These are phyloP conservation scores for Closterium sp. DNA, from an alignment of 139 green algal genomes.

Conservation along the genomic window DNA sequence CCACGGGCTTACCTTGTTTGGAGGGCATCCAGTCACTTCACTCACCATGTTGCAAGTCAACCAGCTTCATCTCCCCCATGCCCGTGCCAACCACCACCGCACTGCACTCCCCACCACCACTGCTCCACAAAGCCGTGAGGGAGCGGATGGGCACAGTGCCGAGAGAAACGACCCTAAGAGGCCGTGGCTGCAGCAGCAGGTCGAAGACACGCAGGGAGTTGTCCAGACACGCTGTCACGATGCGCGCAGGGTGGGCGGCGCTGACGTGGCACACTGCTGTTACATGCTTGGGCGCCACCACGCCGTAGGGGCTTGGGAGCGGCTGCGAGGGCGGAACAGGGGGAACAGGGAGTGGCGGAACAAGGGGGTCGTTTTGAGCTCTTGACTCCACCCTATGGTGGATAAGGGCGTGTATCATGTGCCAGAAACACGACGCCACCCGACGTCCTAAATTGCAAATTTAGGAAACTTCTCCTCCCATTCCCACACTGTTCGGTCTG, in stretches of 20 bases:
- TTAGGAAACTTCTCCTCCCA: too few relatives aligned
- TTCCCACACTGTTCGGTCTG: too few relatives aligned
- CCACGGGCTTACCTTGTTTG: neutral
- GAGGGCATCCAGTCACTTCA: neutral
- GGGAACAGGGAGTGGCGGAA: too few relatives aligned
- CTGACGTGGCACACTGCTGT: neutral
- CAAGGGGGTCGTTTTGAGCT: too few relatives aligned
- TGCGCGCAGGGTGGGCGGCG: neutral
- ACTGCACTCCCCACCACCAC: neutral
- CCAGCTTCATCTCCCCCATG: neutral
- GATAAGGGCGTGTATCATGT: too few relatives aligned
- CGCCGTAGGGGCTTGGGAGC: neutral
- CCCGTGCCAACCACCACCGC: neutral
- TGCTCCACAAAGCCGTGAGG: neutral
- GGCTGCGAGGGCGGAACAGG: neutral
- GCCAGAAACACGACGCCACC: too few relatives aligned
- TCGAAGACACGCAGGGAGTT: neutral
- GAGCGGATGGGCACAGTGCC: neutral
- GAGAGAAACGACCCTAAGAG: neutral
- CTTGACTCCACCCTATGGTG: too few relatives aligned
- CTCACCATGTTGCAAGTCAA: neutral
- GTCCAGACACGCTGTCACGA: neutral
- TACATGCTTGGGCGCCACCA: neutral
- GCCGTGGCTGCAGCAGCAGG: neutral
- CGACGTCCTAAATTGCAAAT: too few relatives aligned